Evolutionary conservation across 2,329 filamentous ascomycete genomes (phyloP), one percentile per base, ranked within the genome.

Genomic region (Beauveria rudraprayagi): DNA sequence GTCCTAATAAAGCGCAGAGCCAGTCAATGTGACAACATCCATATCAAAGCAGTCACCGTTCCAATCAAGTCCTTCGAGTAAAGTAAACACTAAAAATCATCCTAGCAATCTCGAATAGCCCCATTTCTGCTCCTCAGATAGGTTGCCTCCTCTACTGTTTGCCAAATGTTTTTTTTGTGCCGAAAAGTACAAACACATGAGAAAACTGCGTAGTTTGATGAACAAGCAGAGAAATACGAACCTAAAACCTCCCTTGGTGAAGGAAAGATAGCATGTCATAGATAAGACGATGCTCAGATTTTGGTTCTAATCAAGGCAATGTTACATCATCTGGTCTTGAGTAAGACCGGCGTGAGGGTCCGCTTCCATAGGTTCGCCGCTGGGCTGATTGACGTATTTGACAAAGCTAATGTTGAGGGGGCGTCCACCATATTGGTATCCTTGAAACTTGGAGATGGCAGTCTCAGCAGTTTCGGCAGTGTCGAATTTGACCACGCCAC

Each of bases 271-370:
- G 50, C 11, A 37, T 11, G 46, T 37, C 5, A 46, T 24, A 44
- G 37, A 9, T 41, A 37, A 30, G 24, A 51, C 22, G 22, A n/a
- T 4, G 16, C 43, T 51, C 40, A 34, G n/a, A 16, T 28, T 43
- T 44, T 40, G 6, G 16, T 19, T 41, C 44, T 22, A 10, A n/a
- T 16, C 22, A 37, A 53, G 26, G 37, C 16, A 22, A 37, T 26
- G 63, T 71, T 78, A 97, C 92, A 97, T 96, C 77, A 97, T 97
- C 80, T 97, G 92, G 72, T 97, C 93, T 76, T 97, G 94, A n/a
- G 92, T 96, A 71, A 96, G 77, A 63, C 88, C 89, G 56, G 81
- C 84, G 61, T 83, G 82, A 65, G 90, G 84, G 64, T 91, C 86
- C 40, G 87, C 90, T 67, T 97, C 92, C 91, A 97, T 96, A 67